Evolutionary conservation across 1,284 basidiomycete species (phyloP).

Genomic region (Austropuccinia psidii): DNA sequence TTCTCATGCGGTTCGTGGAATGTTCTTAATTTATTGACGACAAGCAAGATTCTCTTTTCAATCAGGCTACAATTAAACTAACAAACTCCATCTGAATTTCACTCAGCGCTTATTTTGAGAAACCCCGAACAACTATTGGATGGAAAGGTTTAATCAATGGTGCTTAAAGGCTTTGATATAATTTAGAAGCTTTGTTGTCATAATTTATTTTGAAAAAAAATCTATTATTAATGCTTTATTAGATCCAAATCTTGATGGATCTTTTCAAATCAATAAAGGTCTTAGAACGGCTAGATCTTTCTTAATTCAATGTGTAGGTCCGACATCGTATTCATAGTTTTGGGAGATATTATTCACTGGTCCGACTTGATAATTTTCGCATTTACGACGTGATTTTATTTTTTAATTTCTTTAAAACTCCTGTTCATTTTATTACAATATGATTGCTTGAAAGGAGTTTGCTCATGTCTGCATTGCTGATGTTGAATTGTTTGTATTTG

Average conservation of each 20-base stretch:
- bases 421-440: too few relatives aligned
- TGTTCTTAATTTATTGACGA: background rate
- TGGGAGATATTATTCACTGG: slow-evolving; percentile 76
- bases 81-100: background rate
- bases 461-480: background rate
- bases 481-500: background rate
- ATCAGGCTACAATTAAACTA: slow-evolving; percentile 17
- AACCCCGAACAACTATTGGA: slow-evolving; percentile 74
- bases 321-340: slow-evolving; percentile 63
- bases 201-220: background rate
- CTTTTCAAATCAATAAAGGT: slow-evolving; percentile 91
- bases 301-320: slow-evolving; percentile 63
- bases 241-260: slow-evolving; percentile 69
- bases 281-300: slow-evolving; percentile 81
- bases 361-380: slow-evolving; percentile 61
- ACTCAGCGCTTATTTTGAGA: slow-evolving; percentile 45
- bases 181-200: background rate
- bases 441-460: background rate
- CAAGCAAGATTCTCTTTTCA: background rate
- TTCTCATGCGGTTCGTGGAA: slow-evolving; percentile 62
- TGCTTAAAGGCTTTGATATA: too few relatives aligned
- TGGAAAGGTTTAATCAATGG: slow-evolving; percentile 98
- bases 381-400: slow-evolving; percentile 34
- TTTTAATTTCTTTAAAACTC: background rate
- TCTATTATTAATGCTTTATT: background rate